Base-by-base conservation (phyloP, 192 early-diverging fungal genomes). In the Dissophora globulifera region DNA sequence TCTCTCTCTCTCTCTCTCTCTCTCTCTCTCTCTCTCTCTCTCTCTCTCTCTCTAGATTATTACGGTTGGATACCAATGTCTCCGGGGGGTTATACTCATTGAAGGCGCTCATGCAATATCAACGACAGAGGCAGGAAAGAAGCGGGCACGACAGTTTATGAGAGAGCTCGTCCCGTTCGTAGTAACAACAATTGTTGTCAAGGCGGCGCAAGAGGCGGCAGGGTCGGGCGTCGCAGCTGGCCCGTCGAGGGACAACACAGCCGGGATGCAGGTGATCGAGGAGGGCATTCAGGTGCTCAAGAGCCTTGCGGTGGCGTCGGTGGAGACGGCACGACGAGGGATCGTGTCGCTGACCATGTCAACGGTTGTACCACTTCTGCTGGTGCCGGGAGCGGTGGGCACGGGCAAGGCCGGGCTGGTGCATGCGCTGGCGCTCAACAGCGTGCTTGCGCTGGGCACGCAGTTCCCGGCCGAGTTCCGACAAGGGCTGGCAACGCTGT, bases 201-300 rank as follows among this genome's bases (percentile, higher is more conserved):
- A 38, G 23, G 55, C 70, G 1, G 70, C 62, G 26, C 70, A 75
- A 32, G 70, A 72, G 22, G 61, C 67, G 4, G 23, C 42, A n/a
- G 29, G 27, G 19, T 6, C 31, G 1, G 48, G n/a, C 29, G 25
- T 5, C 3, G 30, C 50, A 13, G 35, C 35, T 38, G 13, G 35
- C 13, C 35, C 7, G 0, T 35, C 19, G 22, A 71, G 58, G 27
- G 52, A 67, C 9, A 66, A 78, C 19, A 72, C 60, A 41, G 33
- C 53, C 48, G 64, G 61, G n/a, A 49, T 80, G 35, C 52, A 64
- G 12, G 53, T 78, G 2, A 48, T 81, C 17, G 81, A 80, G 42
- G 86, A 87, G 40, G 79, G 82, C 26, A 83, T 87, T 20, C 81
- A 83, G 40, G 84, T 80, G 7, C 58, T 87, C 23, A 50, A 83